phyloP scores from a whole-genome alignment of 208 protist species.

The Trypanosomatidae sp. region DNA sequence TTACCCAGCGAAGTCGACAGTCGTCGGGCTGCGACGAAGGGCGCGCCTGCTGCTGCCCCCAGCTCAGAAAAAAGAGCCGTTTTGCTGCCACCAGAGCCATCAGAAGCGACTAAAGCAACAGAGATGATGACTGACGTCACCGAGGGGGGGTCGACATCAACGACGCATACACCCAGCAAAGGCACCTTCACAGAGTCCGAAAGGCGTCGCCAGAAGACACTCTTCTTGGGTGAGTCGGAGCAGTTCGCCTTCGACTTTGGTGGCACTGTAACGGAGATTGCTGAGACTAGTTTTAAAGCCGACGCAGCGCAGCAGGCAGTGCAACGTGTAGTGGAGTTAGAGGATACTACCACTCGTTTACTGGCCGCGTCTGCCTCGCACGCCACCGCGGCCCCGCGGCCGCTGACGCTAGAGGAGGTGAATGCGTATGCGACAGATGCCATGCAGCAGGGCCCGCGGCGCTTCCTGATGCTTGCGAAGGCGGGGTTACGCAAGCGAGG shows the following conservation, averaged over 20 bases:
- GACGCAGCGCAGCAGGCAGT: constrained; percentile 16
- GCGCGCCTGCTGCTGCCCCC: not conserved
- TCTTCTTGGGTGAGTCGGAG: constrained; percentile 80
- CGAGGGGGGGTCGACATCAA: not conserved
- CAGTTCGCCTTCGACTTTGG: constrained; percentile 87
- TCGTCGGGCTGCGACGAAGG: not conserved
- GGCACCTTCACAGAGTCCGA: constrained; percentile 18
- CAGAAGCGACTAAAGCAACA: not conserved
- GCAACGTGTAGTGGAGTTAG: constrained; percentile 18
- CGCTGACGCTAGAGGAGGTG: constrained; percentile 32
- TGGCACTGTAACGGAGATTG: constrained; percentile 18
- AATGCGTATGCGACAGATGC: constrained; percentile 18
- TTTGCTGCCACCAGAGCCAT: not conserved
- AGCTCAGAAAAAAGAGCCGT: not conserved
- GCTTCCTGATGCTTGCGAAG: constrained; percentile 21
- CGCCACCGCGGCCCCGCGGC: not conserved
- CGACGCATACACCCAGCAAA: not conserved
- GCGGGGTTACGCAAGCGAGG: constrained; percentile 4
- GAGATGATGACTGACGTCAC: not conserved
- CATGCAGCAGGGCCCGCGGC: constrained; percentile 6
- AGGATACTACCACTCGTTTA: constrained; percentile 20
- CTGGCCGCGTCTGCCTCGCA: constrained; percentile 4
- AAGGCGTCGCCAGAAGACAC: constrained; percentile 26
- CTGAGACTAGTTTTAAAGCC: constrained; percentile 11
- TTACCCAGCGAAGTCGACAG: not conserved